Evolutionary conservation across 192 early-diverging fungal species (phyloP), one percentile per base, ranked within the genome.

Genomic region (Paraglomus brasilianum): DNA sequence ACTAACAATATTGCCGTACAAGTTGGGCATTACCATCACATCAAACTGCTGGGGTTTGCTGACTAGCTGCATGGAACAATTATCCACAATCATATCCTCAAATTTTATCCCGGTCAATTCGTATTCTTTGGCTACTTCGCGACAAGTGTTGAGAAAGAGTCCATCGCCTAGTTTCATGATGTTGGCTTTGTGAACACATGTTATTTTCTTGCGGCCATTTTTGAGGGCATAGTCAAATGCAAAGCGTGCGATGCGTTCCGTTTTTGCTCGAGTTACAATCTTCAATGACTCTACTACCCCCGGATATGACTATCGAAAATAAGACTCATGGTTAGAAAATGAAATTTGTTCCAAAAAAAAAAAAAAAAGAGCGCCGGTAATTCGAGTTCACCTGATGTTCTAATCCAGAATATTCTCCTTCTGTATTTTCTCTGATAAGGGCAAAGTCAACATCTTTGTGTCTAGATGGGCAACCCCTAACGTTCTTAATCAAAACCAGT

Each of bases 81-180:
- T 99, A 81, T 99, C 97, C 72, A 99, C 97, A 82, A 99, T 99
- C 97, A 99, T 97, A 83, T 97, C 95, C 71, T 95, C 87, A 79
- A 93, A 92, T 87, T 94, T 79, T 79, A 99, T 95, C 44, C 92
- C 92, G 38, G 82, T 83, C 71, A 82, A 98, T 80, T 91, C 86
- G 30, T 30, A 69, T 13, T 57, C 52, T 81, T 98, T 91, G 74
- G 94, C 88, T 39, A 99, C 88, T n/a, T 95, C 91, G 64, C 95
- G 93, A 84, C 95, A 97, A 48, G 90, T 92, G 74, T 93, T 91
- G 67, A 99, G 85, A 88, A 99, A 99, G 66, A 99, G 89, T 72
- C 97, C 97, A 78, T 99, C 97, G 56, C 91, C 95, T 56, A 95
- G 86, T 86, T 98, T 98, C 97, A 99, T 99, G 81, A 99, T 99